phyloP scores from a whole-genome alignment of 352 stramenopile species.

The Globisporangium okanoganense region DNA sequence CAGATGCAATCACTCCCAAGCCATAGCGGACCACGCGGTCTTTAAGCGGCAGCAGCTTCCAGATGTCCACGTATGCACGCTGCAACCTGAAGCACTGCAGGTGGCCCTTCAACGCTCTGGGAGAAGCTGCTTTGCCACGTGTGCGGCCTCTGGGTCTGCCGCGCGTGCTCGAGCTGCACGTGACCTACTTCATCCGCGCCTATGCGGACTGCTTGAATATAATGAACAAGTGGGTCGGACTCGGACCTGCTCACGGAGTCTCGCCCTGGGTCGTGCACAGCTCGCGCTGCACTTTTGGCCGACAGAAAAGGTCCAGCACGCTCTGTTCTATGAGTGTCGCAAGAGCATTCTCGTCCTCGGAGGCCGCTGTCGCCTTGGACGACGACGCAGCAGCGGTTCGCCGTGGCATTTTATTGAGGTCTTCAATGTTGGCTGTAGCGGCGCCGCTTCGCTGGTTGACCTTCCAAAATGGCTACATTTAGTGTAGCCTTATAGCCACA shows the following conservation, averaged over 20 bases:
- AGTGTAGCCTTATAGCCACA: no score
- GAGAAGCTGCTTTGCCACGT: constrained; percentile 45
- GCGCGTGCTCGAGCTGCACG: constrained; percentile 38
- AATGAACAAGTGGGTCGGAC: constrained; percentile 46
- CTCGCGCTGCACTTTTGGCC: constrained; percentile 37
- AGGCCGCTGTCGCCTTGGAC: neutral
- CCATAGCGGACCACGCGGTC: no score
- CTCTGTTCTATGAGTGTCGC: constrained; percentile 24
- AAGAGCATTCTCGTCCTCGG: neutral
- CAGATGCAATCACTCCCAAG: no score
- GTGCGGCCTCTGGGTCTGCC: constrained; percentile 43
- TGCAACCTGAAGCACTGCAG: constrained; percentile 39
- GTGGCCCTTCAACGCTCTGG: constrained; percentile 41
- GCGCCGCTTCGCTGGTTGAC: no score
- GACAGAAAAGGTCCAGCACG: constrained; percentile 34
- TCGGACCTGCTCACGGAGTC: constrained; percentile 27
- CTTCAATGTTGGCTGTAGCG: no score
- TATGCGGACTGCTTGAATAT: constrained; percentile 37
- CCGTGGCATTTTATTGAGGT: no score
- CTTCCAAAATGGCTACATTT: no score
- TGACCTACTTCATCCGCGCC: constrained; percentile 39
- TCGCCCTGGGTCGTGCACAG: constrained; percentile 34
- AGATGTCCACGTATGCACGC: constrained; percentile 35
- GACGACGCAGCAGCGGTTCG: neutral
- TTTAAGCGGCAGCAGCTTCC: constrained; percentile 41